Conservation (phyloP, 2,329 filamentous ascomycete genomes). For the Fusarium sp. region DNA sequence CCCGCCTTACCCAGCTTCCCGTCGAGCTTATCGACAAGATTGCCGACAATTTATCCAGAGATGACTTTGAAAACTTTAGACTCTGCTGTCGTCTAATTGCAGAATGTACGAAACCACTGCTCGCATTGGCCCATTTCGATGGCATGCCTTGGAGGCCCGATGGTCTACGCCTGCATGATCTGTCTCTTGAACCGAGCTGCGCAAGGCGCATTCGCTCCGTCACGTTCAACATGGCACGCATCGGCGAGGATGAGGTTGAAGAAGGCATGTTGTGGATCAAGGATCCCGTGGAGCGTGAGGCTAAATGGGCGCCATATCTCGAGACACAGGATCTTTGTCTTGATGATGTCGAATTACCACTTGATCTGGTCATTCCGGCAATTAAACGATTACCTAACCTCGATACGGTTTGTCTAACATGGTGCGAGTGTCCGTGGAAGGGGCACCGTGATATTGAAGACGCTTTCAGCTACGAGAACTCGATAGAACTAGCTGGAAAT, state of each 20-base stretch:
- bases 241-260: constrained; percentile 16
- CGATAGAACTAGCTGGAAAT: constrained; percentile 27
- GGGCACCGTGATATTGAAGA: constrained; percentile 1
- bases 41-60: constrained; percentile 54
- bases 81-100: constrained; percentile 37
- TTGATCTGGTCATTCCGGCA: constrained; percentile 25
- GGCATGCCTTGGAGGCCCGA: constrained; percentile 59
- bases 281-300: background rate
- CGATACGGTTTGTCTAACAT: constrained; percentile 39
- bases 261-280: background rate
- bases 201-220: constrained; percentile 56
- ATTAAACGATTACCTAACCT: constrained; percentile 36
- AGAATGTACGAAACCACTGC: constrained; percentile 4
- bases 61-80: constrained; percentile 56
- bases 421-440: constrained; percentile 40
- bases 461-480: constrained; percentile 29
- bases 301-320: constrained; percentile 17
- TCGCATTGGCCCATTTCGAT: constrained; percentile 51
- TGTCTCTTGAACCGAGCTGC: constrained; percentile 57
- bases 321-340: constrained; percentile 12
- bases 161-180: constrained; percentile 56
- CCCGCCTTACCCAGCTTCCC: constrained; percentile 44
- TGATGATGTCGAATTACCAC: constrained; percentile 7
- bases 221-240: constrained; percentile 56
- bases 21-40: constrained; percentile 57